phyloP scores from a whole-genome alignment of 257 asterid species.

The Solanum tarapatanum region DNA sequence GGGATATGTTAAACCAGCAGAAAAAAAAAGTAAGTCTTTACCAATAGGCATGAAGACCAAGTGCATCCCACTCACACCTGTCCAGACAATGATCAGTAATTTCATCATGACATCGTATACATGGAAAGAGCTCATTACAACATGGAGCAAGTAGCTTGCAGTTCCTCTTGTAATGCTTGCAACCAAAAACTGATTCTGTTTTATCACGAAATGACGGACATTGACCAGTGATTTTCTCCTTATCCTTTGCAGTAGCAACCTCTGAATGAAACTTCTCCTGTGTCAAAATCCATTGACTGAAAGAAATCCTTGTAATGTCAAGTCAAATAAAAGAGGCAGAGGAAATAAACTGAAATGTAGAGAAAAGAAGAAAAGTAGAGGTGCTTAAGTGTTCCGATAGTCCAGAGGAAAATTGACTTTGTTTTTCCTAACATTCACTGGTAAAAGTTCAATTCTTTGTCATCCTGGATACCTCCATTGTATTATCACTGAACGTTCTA shows the following conservation, averaged over 20 bases:
- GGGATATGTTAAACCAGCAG: not conserved
- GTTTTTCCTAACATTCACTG: not conserved
- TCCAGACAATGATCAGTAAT: slow-evolving; percentile 59
- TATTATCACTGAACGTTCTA: not conserved
- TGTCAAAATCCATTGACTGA: slow-evolving; percentile 59
- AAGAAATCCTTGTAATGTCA: not conserved
- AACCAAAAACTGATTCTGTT: slow-evolving; percentile 42
- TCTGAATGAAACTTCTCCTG: slow-evolving; percentile 35
- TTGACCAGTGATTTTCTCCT: slow-evolving; percentile 50
- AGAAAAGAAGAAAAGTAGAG: not conserved
- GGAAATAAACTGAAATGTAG: slow-evolving; percentile 4
- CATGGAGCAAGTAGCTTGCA: slow-evolving; percentile 72
- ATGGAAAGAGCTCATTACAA: slow-evolving; percentile 66
- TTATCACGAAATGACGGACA: slow-evolving; percentile 52
- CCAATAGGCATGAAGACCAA: not conserved
- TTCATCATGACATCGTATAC: slow-evolving; percentile 91
- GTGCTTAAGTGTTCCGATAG: not conserved
- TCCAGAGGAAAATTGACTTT: not conserved
- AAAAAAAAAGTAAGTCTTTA: not conserved
- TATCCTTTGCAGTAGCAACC: slow-evolving; percentile 16
- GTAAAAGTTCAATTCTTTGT: not conserved
- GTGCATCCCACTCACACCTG: slow-evolving; percentile 41
- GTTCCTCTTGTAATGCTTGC: slow-evolving; percentile 75
- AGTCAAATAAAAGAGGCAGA: slow-evolving; percentile 4
- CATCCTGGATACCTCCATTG: not conserved